Evolutionary conservation across 2,329 filamentous ascomycete genomes (phyloP), one percentile per base, ranked within the genome.

Genomic region (Trichoderma gracile): DNA sequence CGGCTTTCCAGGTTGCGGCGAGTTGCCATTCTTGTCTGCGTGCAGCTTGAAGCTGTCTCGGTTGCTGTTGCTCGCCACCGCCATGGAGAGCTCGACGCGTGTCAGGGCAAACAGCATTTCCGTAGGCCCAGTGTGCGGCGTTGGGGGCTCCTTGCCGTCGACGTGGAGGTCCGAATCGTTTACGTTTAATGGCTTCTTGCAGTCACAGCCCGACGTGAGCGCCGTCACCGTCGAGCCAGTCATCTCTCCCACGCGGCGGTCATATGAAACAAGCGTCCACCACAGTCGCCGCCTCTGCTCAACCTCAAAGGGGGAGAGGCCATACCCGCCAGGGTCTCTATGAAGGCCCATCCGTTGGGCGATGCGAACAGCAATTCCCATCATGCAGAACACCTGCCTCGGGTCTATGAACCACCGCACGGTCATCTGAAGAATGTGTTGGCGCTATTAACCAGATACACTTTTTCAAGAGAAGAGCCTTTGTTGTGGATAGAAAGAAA

Each of bases 281-380:
- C 89, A 92, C 1, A 92, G 77, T 43, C 89, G 82, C 56, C 89
- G 84, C n/a, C 89, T 83, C 75, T 90, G 83, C 75, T 92, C 89
- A 3, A 85, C 82, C 70, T 92, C 88, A 61, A 87, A 90, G 38
- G 79, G 82, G 3, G 75, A 78, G 3, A 86, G 69, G 5, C 74
- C 81, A 58, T 82, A 83, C 63, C 84, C 79, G 1, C 77, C 78
- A 1, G 84, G 80, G 71, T 92, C 89, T 45, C 80, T 82, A 67
- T 91, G 86, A n/a, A 91, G 79, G 4, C 88, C 88, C 76, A 92
- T 84, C 4, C 87, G 82, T 70, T 89, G 86, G 12, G 86, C 89
- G 57, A 90, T 85, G 58, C 89, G 86, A 27, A 90, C 82, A 0
- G 86, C 86, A 42, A 91, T 80, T 1, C 87, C 87, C 25, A 89